These are phyloP conservation scores for Cardamine chenopodiifolia DNA, from an alignment of 345 rosid species.

Conservation along the genomic window DNA sequence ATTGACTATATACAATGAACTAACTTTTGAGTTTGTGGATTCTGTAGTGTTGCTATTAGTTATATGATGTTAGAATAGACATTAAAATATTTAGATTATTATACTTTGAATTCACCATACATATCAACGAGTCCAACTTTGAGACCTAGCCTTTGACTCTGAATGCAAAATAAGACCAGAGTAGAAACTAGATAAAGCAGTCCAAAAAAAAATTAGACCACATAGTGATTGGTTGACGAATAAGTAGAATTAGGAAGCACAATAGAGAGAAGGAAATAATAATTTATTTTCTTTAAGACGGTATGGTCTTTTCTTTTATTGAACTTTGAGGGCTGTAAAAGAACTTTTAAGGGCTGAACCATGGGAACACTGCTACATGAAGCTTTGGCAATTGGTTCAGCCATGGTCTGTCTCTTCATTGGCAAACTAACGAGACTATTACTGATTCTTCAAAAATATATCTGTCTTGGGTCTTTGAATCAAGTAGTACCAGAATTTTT, in stretches of 20 bases:
- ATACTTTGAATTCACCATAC: too few species aligned
- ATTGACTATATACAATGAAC: constrained; percentile 29
- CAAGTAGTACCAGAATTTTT: too few species aligned
- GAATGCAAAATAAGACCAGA: constrained; percentile 8
- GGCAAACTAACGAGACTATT: background rate
- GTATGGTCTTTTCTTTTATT: background rate
- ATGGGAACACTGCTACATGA: background rate
- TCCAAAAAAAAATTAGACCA: constrained; percentile 11
- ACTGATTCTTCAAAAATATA: too few species aligned
- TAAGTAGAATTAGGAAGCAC: background rate
- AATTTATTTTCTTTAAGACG: background rate
- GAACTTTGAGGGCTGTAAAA: background rate
- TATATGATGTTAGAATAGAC: background rate
- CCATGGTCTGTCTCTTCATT: background rate
- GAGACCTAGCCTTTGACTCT: constrained; percentile 35
- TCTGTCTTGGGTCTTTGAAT: too few species aligned
- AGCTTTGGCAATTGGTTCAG: background rate
- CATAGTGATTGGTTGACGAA: background rate
- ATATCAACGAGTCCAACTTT: constrained; percentile 22
- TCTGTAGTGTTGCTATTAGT: constrained; percentile 3
- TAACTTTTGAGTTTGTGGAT: constrained; percentile 13
- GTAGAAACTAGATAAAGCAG: too few species aligned
- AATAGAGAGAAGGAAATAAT: background rate
- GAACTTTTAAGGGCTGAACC: too few species aligned
- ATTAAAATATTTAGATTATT: background rate